Percentiles rank a stretch among this genome's conserved stretches.
These are phyloP conservation scores for Torulaspora microellipsoides DNA, from an alignment of 805 yeast genomes.

Conservation along the genomic window DNA sequence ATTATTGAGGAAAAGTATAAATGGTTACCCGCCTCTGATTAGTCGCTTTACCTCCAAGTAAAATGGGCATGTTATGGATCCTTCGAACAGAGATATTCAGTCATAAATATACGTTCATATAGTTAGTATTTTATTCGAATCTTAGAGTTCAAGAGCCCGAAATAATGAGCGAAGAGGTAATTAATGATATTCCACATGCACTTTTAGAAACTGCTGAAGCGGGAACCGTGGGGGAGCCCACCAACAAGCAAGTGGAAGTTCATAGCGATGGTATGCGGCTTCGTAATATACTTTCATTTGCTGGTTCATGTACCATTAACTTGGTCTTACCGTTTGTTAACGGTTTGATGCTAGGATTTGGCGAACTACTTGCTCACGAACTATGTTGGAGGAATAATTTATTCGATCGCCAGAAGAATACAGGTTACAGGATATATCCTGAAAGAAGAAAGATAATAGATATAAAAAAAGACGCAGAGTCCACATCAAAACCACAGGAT, in stretches of 20 bases:
- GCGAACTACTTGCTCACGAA: slow-evolving; percentile 92
- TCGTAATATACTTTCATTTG: slow-evolving; percentile 13
- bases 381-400: slow-evolving; percentile 76
- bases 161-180: slow-evolving; percentile 11
- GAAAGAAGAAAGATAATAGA: slow-evolving; percentile 19
- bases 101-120: too few species aligned
- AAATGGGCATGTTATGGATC: too few species aligned
- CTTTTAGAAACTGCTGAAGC: slow-evolving; percentile 11
- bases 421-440: slow-evolving; percentile 29
- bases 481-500: too few species aligned
- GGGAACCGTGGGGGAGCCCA: slow-evolving; percentile 6
- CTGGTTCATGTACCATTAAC: slow-evolving; percentile 58
- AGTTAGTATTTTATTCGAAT: too few species aligned
- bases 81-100: too few species aligned
- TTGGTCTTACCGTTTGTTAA: slow-evolving; percentile 81
- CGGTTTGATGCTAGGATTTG: slow-evolving; percentile 94
- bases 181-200: slow-evolving; percentile 14
- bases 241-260: neutral
- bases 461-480: neutral
- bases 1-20: too few species aligned
- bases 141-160: too few species aligned
- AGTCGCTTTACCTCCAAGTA: too few species aligned
- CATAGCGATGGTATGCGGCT: slow-evolving; percentile 1
- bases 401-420: slow-evolving; percentile 59
- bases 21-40: too few species aligned